Percentiles rank a stretch among this genome's conserved stretches.
These are phyloP conservation scores for Spathaspora girioi DNA, from an alignment of 805 yeast species.

Conservation along the genomic window DNA sequence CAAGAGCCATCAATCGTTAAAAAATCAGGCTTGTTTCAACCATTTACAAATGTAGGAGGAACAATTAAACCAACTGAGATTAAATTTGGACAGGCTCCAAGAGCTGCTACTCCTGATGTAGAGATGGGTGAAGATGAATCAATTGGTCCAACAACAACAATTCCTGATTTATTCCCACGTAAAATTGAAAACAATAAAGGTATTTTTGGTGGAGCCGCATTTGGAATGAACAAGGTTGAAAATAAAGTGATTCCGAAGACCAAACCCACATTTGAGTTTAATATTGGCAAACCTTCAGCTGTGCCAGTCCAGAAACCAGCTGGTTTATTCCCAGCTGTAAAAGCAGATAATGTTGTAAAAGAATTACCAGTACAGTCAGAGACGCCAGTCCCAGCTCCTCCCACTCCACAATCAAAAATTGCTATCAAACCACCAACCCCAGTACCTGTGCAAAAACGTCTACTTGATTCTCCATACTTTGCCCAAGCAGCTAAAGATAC, in stretches of 20 bases:
- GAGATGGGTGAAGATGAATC: neutral
- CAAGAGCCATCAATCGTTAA: neutral
- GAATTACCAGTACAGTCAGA: neutral
- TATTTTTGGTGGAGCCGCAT: neutral
- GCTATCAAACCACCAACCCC: slow-evolving; percentile 1
- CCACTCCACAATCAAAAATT: neutral
- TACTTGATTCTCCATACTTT: slow-evolving; percentile 24
- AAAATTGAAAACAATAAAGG: neutral
- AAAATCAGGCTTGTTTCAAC: neutral
- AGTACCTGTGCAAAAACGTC: slow-evolving; percentile 2
- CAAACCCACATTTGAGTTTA: neutral
- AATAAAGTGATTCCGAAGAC: neutral
- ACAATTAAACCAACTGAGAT: neutral
- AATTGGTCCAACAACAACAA: neutral
- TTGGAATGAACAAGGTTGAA: neutral
- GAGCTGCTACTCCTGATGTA: slow-evolving; percentile 3
- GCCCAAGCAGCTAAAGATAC: slow-evolving; percentile 22
- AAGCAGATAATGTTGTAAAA: neutral
- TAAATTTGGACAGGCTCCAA: neutral
- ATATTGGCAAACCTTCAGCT: neutral
- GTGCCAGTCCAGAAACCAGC: neutral
- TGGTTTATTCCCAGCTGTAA: neutral
- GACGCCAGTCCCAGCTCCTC: neutral
- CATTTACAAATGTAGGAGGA: neutral
- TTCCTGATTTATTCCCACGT: neutral